These are phyloP conservation scores for Aspergillus puulaauensis DNA, from an alignment of 2,329 filamentous ascomycete species.

Conservation along the genomic window DNA sequence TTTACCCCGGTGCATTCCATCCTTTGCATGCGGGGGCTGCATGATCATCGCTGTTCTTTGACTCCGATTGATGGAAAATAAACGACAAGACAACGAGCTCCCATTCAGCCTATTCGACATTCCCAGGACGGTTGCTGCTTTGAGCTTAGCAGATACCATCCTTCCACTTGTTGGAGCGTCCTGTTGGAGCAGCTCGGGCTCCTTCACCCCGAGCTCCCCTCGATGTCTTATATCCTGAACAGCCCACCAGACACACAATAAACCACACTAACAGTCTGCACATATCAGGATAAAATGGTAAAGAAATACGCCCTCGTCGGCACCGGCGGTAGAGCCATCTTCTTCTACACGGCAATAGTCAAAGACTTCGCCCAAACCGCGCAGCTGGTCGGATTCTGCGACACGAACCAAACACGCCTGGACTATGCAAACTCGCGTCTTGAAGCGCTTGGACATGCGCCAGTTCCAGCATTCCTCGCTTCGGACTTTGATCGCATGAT, in stretches of 20 bases:
- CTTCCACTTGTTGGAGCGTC: neutral
- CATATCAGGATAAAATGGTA: neutral
- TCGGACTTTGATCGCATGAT: constrained; percentile 59
- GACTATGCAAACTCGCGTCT: constrained; percentile 51
- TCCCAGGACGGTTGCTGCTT: neutral
- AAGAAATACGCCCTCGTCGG: constrained; percentile 43
- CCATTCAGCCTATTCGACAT: constrained; percentile 1
- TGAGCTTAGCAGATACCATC: neutral
- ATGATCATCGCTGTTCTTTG: neutral
- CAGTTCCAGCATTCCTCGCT: constrained; percentile 56
- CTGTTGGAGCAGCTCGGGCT: neutral
- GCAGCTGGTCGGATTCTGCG: constrained; percentile 57
- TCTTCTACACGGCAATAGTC: constrained; percentile 61
- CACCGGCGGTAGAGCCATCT: constrained; percentile 58
- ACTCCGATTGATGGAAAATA: constrained; percentile 6
- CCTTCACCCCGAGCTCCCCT: neutral
- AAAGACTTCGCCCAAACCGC: constrained; percentile 53
- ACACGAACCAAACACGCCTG: constrained; percentile 62
- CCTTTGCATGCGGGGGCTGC: neutral
- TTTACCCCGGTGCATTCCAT: neutral
- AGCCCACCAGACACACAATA: neutral
- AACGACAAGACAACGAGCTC: neutral
- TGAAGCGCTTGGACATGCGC: constrained; percentile 43
- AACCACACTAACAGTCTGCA: neutral
- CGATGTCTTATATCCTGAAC: neutral